phyloP scores from a whole-genome alignment of 106 monocot genomes.

The Acanthochlamys bracteata region DNA sequence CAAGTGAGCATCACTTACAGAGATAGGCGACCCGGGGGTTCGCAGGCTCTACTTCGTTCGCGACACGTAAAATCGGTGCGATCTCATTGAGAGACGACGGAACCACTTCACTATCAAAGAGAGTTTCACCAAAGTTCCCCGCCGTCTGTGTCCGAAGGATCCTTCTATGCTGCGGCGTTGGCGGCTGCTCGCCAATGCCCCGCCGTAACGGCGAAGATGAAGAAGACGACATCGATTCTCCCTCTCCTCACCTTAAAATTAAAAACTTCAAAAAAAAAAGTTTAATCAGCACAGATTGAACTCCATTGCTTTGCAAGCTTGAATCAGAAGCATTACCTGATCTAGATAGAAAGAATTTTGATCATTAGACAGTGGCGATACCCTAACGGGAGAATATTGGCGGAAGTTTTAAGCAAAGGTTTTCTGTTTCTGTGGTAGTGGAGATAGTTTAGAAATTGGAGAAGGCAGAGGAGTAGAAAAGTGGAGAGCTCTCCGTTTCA shows the following conservation, averaged over 20 bases:
- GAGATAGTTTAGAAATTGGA: neutral
- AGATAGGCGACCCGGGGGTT: slow-evolving; percentile 11
- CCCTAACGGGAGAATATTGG: slow-evolving; percentile 7
- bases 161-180: neutral
- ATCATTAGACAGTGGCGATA: neutral
- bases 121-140: slow-evolving; percentile 6
- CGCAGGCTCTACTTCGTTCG: slow-evolving; percentile 5
- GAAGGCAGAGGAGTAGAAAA: neutral
- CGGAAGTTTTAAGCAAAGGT: slow-evolving; percentile 3
- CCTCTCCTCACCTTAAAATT: neutral
- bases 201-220: neutral
- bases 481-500: neutral
- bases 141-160: slow-evolving; percentile 13
- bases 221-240: neutral
- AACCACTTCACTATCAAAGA: slow-evolving; percentile 5
- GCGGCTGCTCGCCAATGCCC: slow-evolving; percentile 9
- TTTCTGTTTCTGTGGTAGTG: neutral
- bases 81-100: slow-evolving; percentile 10
- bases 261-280: neutral
- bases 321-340: neutral
- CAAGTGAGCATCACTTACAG: neutral
- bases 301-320: neutral
- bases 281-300: neutral
- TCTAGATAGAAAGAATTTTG: neutral
- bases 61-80: slow-evolving; percentile 11